Evolutionary conservation across 176 grass and related monocot species (phyloP).

Genomic region (Carex kokanica): DNA sequence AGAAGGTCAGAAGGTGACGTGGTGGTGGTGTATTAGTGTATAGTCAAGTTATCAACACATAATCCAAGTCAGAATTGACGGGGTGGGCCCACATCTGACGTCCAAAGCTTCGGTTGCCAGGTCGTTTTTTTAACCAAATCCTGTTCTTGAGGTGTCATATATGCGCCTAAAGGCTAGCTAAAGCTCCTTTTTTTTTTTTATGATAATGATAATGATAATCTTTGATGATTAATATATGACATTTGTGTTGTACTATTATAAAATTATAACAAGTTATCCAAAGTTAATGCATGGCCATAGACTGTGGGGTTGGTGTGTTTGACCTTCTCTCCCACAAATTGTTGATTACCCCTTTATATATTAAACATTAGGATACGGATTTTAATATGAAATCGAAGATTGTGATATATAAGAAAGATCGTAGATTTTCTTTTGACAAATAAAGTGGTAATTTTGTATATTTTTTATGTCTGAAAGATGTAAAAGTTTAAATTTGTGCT

Average conservation of each 20-base stretch:
- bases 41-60: conserved; percentile 22
- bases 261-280: conserved; percentile 12
- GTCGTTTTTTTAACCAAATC: conserved; percentile 15
- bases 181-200: background rate
- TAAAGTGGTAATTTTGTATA: too few relatives aligned
- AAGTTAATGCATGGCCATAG: background rate
- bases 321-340: conserved; percentile 8
- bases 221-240: background rate
- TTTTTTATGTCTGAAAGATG: too few relatives aligned
- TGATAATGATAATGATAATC: conserved; percentile 10
- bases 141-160: background rate
- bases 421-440: too few relatives aligned
- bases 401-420: too few relatives aligned
- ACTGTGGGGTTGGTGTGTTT: background rate
- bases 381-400: too few relatives aligned
- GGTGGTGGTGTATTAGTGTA: background rate
- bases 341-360: background rate
- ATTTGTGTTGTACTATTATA: background rate
- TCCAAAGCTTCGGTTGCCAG: conserved; percentile 21
- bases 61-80: conserved; percentile 30
- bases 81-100: conserved; percentile 9
- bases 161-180: background rate
- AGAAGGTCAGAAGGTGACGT: conserved; percentile 7
- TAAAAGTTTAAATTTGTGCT: too few relatives aligned
- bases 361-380: background rate